These are phyloP conservation scores for Pyrus hybrid DNA, from an alignment of 331 rosid genomes.

Conservation along the genomic window DNA sequence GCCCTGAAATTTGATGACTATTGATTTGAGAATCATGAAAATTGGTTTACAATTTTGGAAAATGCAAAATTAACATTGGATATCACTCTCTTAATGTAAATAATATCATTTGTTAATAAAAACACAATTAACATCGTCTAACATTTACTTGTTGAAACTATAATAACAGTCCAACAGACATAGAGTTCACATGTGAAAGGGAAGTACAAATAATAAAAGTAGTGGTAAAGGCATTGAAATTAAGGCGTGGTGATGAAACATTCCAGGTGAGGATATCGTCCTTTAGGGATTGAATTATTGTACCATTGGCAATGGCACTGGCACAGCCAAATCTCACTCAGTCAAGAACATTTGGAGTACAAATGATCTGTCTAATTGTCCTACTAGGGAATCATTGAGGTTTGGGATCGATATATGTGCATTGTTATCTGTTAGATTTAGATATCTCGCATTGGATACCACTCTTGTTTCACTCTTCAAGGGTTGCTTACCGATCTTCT, in stretches of 20 bases:
- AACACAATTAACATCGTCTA: background rate
- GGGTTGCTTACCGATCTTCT: background rate
- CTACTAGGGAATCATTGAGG: background rate
- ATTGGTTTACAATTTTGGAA: too few relatives aligned
- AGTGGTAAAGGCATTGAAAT: slow-evolving; percentile 1
- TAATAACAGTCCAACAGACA: background rate
- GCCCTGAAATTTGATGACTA: background rate
- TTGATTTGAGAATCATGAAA: background rate
- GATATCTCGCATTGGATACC: background rate
- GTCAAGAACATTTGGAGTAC: background rate
- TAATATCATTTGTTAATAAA: too few relatives aligned
- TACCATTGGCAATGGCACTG: background rate
- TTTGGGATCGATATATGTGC: background rate
- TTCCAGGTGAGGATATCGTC: background rate
- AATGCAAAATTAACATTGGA: too few relatives aligned
- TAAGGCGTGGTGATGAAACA: slow-evolving; percentile 1
- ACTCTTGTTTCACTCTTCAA: background rate
- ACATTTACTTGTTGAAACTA: background rate
- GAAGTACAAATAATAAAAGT: background rate
- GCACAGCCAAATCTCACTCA: background rate
- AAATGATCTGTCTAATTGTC: background rate
- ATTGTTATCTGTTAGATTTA: background rate
- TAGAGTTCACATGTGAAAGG: background rate
- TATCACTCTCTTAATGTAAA: too few relatives aligned
- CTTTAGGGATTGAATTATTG: slow-evolving; percentile 9